Conservation (phyloP, 176 grass and related monocot species). For the Oryza glumipatula region DNA sequence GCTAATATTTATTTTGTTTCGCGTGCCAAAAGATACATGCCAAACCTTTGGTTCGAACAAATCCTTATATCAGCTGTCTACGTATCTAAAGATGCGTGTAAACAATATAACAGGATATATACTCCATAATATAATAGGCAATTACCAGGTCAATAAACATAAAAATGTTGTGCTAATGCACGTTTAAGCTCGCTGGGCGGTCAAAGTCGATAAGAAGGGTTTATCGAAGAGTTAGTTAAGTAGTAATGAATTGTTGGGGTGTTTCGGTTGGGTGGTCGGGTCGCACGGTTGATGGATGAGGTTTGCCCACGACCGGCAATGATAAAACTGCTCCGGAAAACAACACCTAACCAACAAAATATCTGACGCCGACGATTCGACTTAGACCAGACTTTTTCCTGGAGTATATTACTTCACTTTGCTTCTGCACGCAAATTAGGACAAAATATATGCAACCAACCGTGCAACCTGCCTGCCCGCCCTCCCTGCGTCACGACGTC, state of each 20-base stretch:
- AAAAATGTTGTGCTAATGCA: neutral
- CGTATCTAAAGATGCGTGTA: no score
- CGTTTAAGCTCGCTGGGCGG: neutral
- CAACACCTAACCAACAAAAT: constrained; percentile 34
- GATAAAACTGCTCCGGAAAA: constrained; percentile 45
- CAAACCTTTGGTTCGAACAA: no score
- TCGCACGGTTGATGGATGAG: neutral
- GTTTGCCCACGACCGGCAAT: constrained; percentile 32
- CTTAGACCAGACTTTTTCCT: neutral
- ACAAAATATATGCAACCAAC: constrained; percentile 23
- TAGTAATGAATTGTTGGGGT: no score
- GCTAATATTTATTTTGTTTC: no score
- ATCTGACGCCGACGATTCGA: neutral
- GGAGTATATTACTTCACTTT: no score
- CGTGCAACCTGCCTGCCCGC: neutral
- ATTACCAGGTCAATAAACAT: no score
- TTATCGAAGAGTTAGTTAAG: no score
- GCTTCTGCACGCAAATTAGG: no score
- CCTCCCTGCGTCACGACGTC: neutral
- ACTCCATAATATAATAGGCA: no score
- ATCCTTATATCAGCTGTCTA: no score
- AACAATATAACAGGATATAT: no score
- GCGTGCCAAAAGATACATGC: no score
- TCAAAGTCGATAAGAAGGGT: neutral
- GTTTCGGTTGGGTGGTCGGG: neutral